A percentile compares a stretch with the other conserved stretches of the same genome.
Conservation (phyloP, 306 rosid species). For the Carpinus fangiana region DNA sequence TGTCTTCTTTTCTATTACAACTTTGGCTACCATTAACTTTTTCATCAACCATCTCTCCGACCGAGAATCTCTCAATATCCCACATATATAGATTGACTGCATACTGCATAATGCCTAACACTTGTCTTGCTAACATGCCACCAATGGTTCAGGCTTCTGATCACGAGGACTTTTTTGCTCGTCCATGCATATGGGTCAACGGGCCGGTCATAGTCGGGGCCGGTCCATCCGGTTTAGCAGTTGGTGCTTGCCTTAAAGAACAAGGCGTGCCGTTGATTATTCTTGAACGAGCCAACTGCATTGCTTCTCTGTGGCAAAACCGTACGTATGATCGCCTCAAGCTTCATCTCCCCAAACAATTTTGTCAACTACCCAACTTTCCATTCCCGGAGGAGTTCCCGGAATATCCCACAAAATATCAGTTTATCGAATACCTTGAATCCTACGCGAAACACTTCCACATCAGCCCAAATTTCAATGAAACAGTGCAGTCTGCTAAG, state of each 20-base stretch:
- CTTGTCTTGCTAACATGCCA: constrained; percentile 40
- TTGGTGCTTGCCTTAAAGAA: constrained; percentile 72
- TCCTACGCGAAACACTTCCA: constrained; percentile 71
- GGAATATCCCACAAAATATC: constrained; percentile 75
- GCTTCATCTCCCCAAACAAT: constrained; percentile 89
- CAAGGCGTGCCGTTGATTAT: constrained; percentile 76
- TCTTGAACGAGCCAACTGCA: constrained; percentile 78
- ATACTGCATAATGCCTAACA: constrained; percentile 29
- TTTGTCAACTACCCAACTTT: constrained; percentile 75
- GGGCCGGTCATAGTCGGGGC: constrained; percentile 92
- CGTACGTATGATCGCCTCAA: constrained; percentile 78
- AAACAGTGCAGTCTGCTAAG: constrained; percentile 84
- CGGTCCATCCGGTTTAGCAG: constrained; percentile 92
- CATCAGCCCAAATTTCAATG: constrained; percentile 75
- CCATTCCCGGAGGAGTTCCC: constrained; percentile 76
- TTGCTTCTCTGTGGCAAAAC: constrained; percentile 90
- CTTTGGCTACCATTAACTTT: neutral
- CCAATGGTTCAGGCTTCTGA: constrained; percentile 39
- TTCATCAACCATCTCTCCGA: neutral
- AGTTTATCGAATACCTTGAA: constrained; percentile 78
- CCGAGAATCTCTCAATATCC: neutral
- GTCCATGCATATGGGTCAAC: constrained; percentile 66
- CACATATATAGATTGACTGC: neutral
- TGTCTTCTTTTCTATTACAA: neutral
- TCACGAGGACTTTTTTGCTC: constrained; percentile 45